Percentiles rank a stretch among this genome's conserved stretches.
Evolutionary conservation across 169 alveolate genomes (phyloP).

Genomic region (Hepatocystis sp.): DNA sequence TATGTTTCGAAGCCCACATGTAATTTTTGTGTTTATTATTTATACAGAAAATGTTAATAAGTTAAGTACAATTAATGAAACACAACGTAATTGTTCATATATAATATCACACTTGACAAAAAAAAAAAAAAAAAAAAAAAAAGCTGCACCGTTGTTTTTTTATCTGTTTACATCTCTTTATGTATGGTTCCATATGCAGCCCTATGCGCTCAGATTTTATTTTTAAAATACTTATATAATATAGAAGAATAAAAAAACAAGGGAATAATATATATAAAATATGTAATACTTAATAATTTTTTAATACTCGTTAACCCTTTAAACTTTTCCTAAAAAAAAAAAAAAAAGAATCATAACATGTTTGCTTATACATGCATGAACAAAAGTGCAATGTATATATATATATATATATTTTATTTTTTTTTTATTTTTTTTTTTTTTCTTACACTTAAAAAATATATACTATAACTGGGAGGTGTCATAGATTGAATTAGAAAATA

Average conservation of each 20-base stretch:
- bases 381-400: not conserved
- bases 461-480: constrained; percentile 65
- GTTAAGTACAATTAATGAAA: too few species aligned
- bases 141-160: not conserved
- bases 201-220: too few species aligned
- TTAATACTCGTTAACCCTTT: not conserved
- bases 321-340: constrained; percentile 17
- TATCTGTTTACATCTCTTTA: not conserved
- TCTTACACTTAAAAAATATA: constrained; percentile 43
- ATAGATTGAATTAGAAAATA: constrained; percentile 34
- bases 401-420: constrained; percentile 13
- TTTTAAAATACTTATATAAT: constrained; percentile 15
- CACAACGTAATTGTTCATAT: too few species aligned
- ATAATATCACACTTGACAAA: too few species aligned
- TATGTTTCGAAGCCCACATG: too few species aligned
- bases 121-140: constrained; percentile 7
- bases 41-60: too few species aligned
- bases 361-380: not conserved
- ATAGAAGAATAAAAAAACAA: constrained; percentile 28
- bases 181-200: too few species aligned
- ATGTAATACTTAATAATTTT: constrained; percentile 15
- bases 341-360: not conserved
- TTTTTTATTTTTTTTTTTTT: not conserved
- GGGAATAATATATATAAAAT: constrained; percentile 30
- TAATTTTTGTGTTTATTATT: too few species aligned